These are phyloP conservation scores for Chlorella sorokiniana DNA, from an alignment of 139 green algal species.

Conservation along the genomic window DNA sequence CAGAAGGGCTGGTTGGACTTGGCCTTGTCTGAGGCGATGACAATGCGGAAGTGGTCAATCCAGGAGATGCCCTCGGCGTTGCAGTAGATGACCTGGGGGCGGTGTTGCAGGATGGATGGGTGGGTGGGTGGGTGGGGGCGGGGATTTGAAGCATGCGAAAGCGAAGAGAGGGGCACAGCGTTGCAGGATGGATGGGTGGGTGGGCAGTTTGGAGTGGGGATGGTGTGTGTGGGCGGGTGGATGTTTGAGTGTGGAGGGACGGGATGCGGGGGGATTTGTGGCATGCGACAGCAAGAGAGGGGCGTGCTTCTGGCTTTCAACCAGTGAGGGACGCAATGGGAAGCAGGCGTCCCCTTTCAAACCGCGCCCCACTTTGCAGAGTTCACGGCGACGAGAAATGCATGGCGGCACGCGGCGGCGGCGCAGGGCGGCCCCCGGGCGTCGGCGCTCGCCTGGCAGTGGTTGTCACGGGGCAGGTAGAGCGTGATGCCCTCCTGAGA, in stretches of 20 bases:
- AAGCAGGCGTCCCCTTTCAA: too few relatives aligned
- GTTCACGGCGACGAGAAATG: too few relatives aligned
- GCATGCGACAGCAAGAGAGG: constrained; percentile 11
- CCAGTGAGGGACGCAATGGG: too few relatives aligned
- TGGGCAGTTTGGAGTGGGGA: not conserved
- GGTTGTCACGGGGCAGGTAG: constrained; percentile 48
- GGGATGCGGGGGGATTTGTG: too few relatives aligned
- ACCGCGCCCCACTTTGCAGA: too few relatives aligned
- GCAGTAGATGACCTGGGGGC: constrained; percentile 48
- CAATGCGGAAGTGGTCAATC: constrained; percentile 43
- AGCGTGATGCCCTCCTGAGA: constrained; percentile 22
- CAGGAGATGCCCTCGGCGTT: constrained; percentile 58
- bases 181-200: not conserved
- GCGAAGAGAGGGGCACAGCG: constrained; percentile 1
- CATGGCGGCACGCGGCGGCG: not conserved
- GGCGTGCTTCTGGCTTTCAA: too few relatives aligned
- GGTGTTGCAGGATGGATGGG: not conserved
- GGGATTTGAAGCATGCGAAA: not conserved
- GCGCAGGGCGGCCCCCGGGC: not conserved
- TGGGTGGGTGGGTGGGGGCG: not conserved
- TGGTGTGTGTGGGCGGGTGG: too few relatives aligned
- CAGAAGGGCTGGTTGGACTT: constrained; percentile 48
- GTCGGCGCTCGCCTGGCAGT: constrained; percentile 35
- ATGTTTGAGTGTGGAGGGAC: too few relatives aligned
- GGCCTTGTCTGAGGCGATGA: constrained; percentile 41